Evolutionary conservation across 768 basidiomycete species (phyloP).

Genomic region (Pholiota molesta): DNA sequence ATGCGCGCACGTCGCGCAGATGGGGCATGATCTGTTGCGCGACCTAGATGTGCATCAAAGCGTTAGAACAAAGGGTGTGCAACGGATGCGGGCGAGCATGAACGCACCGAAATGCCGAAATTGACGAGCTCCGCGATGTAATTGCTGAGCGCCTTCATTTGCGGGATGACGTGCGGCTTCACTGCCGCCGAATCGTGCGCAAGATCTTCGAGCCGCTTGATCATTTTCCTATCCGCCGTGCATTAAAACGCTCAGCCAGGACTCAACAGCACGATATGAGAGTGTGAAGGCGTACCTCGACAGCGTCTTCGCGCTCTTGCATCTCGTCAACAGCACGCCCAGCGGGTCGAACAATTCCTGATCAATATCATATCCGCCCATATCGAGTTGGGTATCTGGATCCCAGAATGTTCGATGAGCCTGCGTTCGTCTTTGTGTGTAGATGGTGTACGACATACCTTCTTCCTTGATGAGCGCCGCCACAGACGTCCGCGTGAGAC

Average conservation of each 20-base stretch:
- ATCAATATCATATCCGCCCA: constrained; percentile 76
- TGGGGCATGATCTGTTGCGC: constrained; percentile 90
- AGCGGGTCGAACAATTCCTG: constrained; percentile 81
- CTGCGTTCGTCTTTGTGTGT: too few species aligned
- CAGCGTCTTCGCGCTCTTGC: constrained; percentile 75
- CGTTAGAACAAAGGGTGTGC: not conserved
- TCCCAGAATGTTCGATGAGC: too few species aligned
- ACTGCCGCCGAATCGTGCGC: constrained; percentile 72
- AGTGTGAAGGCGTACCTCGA: constrained; percentile 58
- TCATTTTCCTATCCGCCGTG: constrained; percentile 69
- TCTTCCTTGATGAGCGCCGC: constrained; percentile 74
- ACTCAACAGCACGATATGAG: not conserved
- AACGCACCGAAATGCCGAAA: constrained; percentile 83
- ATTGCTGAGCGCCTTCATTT: constrained; percentile 73
- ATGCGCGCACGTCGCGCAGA: constrained; percentile 75
- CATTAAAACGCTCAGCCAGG: not conserved
- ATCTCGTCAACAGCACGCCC: constrained; percentile 80
- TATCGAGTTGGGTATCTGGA: constrained; percentile 71
- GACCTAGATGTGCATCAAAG: constrained; percentile 50
- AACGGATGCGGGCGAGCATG: not conserved
- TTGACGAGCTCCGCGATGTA: constrained; percentile 82
- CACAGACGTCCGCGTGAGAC: constrained; percentile 86
- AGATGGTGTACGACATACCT: too few species aligned
- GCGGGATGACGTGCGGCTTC: constrained; percentile 68
- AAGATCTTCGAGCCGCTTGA: constrained; percentile 83